phyloP scores from a whole-genome alignment of 176 grass and related monocot genomes.

The Avena eriantha region DNA sequence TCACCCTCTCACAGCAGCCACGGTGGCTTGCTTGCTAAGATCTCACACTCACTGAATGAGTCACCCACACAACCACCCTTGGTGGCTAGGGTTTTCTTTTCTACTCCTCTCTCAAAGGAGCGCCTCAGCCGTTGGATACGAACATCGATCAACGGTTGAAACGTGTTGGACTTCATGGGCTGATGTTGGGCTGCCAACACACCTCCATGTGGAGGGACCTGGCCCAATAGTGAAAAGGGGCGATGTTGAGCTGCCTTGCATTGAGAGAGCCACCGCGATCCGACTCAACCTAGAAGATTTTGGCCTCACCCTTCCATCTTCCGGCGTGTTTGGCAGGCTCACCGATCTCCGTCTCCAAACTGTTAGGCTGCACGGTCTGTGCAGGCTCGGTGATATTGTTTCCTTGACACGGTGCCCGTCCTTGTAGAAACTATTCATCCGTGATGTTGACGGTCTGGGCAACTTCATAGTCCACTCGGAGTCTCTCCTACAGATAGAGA shows the following conservation, averaged over 20 bases:
- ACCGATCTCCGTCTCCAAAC: background rate
- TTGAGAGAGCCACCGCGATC: background rate
- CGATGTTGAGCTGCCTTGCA: background rate
- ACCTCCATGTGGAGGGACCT: no score
- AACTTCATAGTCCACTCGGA: background rate
- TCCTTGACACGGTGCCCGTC: background rate
- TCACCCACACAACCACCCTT: no score
- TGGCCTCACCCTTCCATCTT: background rate
- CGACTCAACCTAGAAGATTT: background rate
- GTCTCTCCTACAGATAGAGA: conserved; percentile 2
- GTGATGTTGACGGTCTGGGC: background rate
- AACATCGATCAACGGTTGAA: no score
- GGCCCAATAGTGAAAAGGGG: background rate
- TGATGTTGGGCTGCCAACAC: no score
- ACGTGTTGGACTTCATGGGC: no score
- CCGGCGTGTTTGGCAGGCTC: background rate
- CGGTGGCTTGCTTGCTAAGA: no score
- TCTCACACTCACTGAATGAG: no score
- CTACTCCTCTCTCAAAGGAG: no score
- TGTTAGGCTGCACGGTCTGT: background rate
- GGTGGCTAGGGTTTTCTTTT: no score
- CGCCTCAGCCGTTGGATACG: no score
- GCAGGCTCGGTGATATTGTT: background rate
- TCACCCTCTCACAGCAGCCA: no score
- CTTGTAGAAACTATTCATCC: background rate